phyloP scores from a whole-genome alignment of 2,329 filamentous ascomycete genomes.

The Orbilia quercus region DNA sequence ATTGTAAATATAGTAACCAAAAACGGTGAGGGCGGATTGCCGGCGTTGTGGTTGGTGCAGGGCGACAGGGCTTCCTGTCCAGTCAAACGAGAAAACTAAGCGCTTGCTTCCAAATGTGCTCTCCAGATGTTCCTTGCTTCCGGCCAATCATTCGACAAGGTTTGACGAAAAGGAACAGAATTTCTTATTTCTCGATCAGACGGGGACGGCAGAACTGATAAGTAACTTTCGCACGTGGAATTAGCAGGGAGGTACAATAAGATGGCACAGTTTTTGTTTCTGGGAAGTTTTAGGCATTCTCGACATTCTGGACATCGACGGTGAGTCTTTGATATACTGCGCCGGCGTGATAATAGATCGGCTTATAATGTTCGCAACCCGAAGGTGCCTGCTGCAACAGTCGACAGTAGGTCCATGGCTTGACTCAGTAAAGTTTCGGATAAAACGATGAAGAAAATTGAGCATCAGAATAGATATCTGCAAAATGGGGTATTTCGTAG shows the following conservation, averaged over 20 bases:
- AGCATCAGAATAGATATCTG: neutral
- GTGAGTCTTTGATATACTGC: neutral
- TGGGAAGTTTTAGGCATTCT: slow-evolving; percentile 3
- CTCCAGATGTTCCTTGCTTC: slow-evolving; percentile 37
- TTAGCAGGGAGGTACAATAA: slow-evolving; percentile 25
- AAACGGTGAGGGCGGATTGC: slow-evolving; percentile 56
- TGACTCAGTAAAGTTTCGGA: too few species aligned
- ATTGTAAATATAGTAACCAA: slow-evolving; percentile 56
- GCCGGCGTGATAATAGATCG: neutral
- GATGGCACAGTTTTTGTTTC: slow-evolving; percentile 10
- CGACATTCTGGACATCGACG: slow-evolving; percentile 3
- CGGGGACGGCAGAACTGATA: slow-evolving; percentile 51
- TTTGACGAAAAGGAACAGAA: slow-evolving; percentile 35
- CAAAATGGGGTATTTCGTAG: slow-evolving; percentile 1
- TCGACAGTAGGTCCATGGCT: too few species aligned
- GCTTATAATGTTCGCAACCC: neutral
- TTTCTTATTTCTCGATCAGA: slow-evolving; percentile 28
- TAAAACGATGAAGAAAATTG: neutral
- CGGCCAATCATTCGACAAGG: slow-evolving; percentile 44
- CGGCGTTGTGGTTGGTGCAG: slow-evolving; percentile 56
- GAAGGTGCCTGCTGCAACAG: neutral
- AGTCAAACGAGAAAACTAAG: slow-evolving; percentile 47
- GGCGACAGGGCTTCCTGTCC: slow-evolving; percentile 23
- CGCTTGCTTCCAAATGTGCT: slow-evolving; percentile 42
- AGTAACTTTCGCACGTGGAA: slow-evolving; percentile 23